These are phyloP conservation scores for Komagataea norvegica DNA, from an alignment of 1,139 yeast species.

Conservation along the genomic window DNA sequence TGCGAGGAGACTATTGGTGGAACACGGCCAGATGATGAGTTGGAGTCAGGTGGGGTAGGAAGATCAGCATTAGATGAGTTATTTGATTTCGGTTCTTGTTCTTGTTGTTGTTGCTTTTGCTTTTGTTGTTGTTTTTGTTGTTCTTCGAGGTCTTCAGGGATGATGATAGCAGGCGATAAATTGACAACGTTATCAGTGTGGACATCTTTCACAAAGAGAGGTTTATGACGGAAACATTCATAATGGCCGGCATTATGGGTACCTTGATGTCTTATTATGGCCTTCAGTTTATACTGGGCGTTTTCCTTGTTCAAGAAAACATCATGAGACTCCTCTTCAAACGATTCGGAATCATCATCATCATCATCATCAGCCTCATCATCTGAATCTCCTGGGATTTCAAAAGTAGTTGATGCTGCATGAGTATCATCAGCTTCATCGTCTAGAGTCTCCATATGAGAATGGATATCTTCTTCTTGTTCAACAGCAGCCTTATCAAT, in stretches of 20 bases:
- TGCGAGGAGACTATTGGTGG: not conserved
- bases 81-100: not conserved
- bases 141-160: conserved; percentile 24
- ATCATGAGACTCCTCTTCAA: conserved; percentile 17
- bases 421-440: conserved; percentile 28
- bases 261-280: conserved; percentile 82
- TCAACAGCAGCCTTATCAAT: conserved; percentile 18
- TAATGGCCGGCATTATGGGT: conserved; percentile 90
- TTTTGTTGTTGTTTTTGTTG: conserved; percentile 2
- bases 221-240: conserved; percentile 72
- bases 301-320: conserved; percentile 22
- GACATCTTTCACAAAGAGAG: conserved; percentile 49
- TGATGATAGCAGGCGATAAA: conserved; percentile 42
- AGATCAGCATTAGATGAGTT: conserved; percentile 1
- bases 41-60: conserved; percentile 4
- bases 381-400: conserved; percentile 22
- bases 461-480: conserved; percentile 6
- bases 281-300: conserved; percentile 53
- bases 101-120: conserved; percentile 2
- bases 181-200: conserved; percentile 42
- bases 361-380: conserved; percentile 22
- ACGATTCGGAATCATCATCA: conserved; percentile 12
- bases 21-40: not conserved
- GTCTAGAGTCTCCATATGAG: conserved; percentile 27
- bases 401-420: conserved; percentile 9